Evolutionary conservation across 2,329 filamentous ascomycete genomes (phyloP), one percentile per base, ranked within the genome.

Genomic region (Epichloe coenophiala): DNA sequence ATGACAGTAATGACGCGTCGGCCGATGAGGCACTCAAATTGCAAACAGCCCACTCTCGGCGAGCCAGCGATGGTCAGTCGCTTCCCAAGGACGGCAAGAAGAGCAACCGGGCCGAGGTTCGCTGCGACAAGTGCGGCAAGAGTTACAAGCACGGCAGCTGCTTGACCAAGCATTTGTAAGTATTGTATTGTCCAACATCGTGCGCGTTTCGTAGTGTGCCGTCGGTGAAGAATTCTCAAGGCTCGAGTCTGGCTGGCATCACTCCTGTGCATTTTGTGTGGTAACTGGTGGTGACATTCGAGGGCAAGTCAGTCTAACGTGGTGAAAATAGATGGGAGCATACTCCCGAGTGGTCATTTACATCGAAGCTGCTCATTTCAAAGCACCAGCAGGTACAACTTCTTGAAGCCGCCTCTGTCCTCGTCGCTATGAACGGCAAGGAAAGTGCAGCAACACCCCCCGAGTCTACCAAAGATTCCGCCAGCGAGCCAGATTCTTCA

Each of bases 121-220:
- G 86, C 70, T 98, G 93, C 75, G 88, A 95, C 67, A 91, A 90
- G 71, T 98, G 93, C 76, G 91, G 91, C 70, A 98, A 98, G 79
- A 89, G 89, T 72, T 98, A 98, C 81, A 98, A 98, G 83, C 93
- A 98, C 79, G 95, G 90, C 82, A 97, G 93, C 76, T 98, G 93
- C 82, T 82, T 98, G 77, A 94, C 88, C 68, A 98, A 97, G 81
- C 93, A 98, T 83, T 85, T 96, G 93, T 97, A 83, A 81, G 93
- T 95, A 77, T 74, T 71, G 71, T 69, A 77, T 74, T 71, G 71
- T 69, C 35, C 65, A 67, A 65, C 64, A 65, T 59, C 59, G 64
- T 62, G 61, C 38, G 38, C 21, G 31, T 6, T 7, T 27, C 43
- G 31, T 11, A 27, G n/a, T 37, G 17, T 38, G 39, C n/a, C 15